These are phyloP conservation scores for Diaporthe vaccinii DNA, from an alignment of 2,329 filamentous ascomycete species.

Conservation along the genomic window DNA sequence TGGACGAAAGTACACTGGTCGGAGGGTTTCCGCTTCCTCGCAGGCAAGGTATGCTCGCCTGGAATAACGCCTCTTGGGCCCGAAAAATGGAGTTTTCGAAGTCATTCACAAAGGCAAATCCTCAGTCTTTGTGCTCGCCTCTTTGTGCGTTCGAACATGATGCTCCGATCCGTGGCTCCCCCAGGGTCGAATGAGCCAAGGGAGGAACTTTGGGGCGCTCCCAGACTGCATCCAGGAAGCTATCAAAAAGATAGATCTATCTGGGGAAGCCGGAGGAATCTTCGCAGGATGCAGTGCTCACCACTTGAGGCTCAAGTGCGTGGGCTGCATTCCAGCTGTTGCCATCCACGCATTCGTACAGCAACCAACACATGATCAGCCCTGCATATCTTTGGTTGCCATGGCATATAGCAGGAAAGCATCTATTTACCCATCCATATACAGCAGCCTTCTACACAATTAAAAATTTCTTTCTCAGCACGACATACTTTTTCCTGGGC, in stretches of 20 bases:
- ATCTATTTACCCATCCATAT: conserved; percentile 35
- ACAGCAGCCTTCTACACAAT: not conserved
- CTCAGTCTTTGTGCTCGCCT: conserved; percentile 35
- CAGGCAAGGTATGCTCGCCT: conserved; percentile 14
- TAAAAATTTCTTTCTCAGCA: conserved; percentile 14
- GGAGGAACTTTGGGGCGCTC: conserved; percentile 29
- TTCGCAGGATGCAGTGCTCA: conserved; percentile 26
- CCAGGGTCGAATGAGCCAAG: conserved; percentile 20
- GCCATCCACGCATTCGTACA: conserved; percentile 38
- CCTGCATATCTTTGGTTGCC: conserved; percentile 42
- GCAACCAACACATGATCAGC: conserved; percentile 35
- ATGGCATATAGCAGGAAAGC: conserved; percentile 36
- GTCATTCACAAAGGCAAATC: conserved; percentile 31
- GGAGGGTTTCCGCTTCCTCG: conserved; percentile 22
- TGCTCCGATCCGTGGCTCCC: conserved; percentile 24
- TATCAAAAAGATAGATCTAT: conserved; percentile 30
- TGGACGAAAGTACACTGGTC: conserved; percentile 35
- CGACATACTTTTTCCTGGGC: conserved; percentile 26
- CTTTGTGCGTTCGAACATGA: conserved; percentile 32
- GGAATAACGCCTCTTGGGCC: conserved; percentile 22
- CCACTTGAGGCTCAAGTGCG: conserved; percentile 31
- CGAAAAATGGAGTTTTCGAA: not conserved
- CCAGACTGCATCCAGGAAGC: conserved; percentile 19
- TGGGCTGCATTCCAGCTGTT: conserved; percentile 41
- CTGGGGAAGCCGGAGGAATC: conserved; percentile 11